A percentile compares a stretch with the other conserved stretches of the same genome.
Evolutionary conservation across 495 filamentous ascomycete species (phyloP).

Genomic region (Ramalina peruviana): DNA sequence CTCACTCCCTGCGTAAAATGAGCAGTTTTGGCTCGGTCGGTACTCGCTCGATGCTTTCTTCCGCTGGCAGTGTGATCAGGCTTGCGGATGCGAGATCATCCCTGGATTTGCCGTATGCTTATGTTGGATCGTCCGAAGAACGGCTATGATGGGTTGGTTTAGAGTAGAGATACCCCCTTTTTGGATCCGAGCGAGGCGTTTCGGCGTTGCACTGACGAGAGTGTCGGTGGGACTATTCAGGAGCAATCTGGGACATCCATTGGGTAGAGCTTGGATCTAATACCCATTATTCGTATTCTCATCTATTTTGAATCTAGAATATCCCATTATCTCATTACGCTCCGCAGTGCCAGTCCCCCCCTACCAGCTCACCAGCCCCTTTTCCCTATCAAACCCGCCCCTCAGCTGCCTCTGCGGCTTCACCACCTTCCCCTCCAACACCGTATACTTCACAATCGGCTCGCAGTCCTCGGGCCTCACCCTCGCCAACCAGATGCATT

Average conservation of each 20-base stretch:
- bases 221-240: too few relatives aligned
- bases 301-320: too few relatives aligned
- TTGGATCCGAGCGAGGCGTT: background rate
- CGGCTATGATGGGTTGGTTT: background rate
- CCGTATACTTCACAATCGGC: conserved; percentile 78
- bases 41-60: conserved; percentile 15
- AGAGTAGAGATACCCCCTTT: background rate
- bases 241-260: too few relatives aligned
- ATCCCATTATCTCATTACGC: too few relatives aligned
- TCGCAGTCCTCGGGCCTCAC: conserved; percentile 87
- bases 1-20: conserved; percentile 24
- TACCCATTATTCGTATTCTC: too few relatives aligned
- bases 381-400: conserved; percentile 78
- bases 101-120: conserved; percentile 32
- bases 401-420: conserved; percentile 72
- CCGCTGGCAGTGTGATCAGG: conserved; percentile 33
- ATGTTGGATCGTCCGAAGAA: conserved; percentile 7
- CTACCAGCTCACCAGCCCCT: conserved; percentile 76
- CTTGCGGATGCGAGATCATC: conserved; percentile 24
- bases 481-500: conserved; percentile 90
- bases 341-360: background rate
- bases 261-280: too few relatives aligned
- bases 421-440: conserved; percentile 85
- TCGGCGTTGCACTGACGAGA: too few relatives aligned
- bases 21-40: conserved; percentile 25